These are phyloP conservation scores for Pestalotiopsis fici DNA, from an alignment of 2,329 filamentous ascomycete species.

Conservation along the genomic window DNA sequence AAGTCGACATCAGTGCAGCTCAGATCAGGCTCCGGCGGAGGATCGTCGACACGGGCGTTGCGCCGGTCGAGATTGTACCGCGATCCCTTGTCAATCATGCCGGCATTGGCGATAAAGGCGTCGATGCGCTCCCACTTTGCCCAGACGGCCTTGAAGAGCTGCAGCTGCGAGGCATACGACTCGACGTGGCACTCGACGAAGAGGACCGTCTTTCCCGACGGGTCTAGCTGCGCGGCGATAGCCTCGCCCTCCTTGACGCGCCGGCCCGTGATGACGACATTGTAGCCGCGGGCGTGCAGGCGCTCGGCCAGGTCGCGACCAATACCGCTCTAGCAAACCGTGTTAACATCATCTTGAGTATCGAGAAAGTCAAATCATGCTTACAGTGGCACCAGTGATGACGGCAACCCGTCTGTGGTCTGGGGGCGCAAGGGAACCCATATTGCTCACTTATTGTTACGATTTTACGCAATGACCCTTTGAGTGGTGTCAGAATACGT, in stretches of 20 bases:
- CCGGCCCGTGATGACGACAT: constrained; percentile 6
- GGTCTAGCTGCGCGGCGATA: not conserved
- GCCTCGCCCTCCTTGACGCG: not conserved
- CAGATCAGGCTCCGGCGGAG: constrained; percentile 16
- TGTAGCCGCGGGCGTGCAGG: constrained; percentile 9
- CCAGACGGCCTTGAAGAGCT: constrained; percentile 16
- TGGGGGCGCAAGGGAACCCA: not conserved
- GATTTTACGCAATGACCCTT: too few relatives aligned
- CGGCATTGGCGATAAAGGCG: constrained; percentile 17
- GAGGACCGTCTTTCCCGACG: constrained; percentile 10
- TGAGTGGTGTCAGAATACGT: too few relatives aligned
- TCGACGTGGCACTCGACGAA: constrained; percentile 15
- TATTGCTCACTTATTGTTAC: not conserved
- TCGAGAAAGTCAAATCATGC: too few relatives aligned
- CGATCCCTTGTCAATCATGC: constrained; percentile 14
- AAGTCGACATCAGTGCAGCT: constrained; percentile 15
- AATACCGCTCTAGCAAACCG: not conserved
- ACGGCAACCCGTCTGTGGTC: not conserved
- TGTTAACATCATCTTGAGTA: not conserved
- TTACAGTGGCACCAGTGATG: not conserved
- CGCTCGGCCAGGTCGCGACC: constrained; percentile 6
- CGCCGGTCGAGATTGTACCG: constrained; percentile 13
- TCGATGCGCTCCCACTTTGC: constrained; percentile 14
- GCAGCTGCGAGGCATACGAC: constrained; percentile 13
- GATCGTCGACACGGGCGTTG: constrained; percentile 7